These are phyloP conservation scores for Chenopodium berlandieri DNA, from an alignment of 148 eudicot species.

Conservation along the genomic window DNA sequence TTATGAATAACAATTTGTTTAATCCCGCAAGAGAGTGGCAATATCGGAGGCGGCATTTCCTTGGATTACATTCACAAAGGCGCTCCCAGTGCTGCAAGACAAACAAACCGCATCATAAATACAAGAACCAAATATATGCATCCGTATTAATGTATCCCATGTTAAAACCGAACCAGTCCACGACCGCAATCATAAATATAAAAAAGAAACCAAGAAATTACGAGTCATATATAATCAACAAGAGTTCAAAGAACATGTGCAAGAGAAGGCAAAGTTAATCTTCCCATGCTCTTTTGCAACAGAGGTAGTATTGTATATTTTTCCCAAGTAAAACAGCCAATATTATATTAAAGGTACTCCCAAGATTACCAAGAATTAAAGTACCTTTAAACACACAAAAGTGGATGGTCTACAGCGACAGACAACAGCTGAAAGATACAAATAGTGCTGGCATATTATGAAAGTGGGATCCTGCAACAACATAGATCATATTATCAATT, in stretches of 20 bases:
- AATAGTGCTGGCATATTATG: conserved; percentile 86
- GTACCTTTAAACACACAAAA: conserved; percentile 91
- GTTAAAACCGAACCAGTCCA: neutral
- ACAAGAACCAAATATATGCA: neutral
- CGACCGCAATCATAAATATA: neutral
- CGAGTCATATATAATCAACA: neutral
- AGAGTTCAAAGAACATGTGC: neutral
- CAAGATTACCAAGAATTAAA: conserved; percentile 9
- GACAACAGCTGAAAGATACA: conserved; percentile 91
- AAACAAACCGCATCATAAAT: conserved; percentile 11
- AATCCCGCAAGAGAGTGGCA: conserved; percentile 84
- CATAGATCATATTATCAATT: conserved; percentile 13
- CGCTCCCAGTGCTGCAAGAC: conserved; percentile 88
- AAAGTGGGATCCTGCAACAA: conserved; percentile 82
- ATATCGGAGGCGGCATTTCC: conserved; percentile 62
- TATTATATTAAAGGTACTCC: neutral
- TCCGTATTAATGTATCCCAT: neutral
- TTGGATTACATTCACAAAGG: conserved; percentile 90
- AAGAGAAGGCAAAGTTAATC: neutral
- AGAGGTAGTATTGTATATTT: neutral
- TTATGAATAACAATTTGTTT: conserved; percentile 48
- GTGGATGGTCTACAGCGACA: conserved; percentile 85
- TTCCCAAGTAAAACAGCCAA: neutral
- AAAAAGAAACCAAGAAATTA: neutral
- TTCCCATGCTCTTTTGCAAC: neutral